A percentile compares a stretch with the other conserved stretches of the same genome.
phyloP scores from a whole-genome alignment of 768 basidiomycete species.

The Lentinula edodes region DNA sequence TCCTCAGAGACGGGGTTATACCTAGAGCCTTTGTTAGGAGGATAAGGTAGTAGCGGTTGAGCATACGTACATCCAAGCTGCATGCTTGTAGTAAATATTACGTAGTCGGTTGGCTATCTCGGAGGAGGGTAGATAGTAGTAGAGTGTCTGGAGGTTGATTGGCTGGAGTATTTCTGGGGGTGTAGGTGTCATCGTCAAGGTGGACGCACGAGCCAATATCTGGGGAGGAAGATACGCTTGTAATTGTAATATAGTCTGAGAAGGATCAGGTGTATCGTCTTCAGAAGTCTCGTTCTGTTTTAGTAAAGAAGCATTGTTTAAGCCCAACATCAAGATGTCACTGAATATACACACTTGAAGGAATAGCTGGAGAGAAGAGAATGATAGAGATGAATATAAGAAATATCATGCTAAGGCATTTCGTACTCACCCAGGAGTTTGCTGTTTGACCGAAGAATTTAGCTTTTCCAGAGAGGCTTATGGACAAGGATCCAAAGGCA shows the following conservation, averaged over 20 bases:
- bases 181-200: slow-evolving; percentile 54
- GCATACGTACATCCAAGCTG: slow-evolving; percentile 61
- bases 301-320: slow-evolving; percentile 1
- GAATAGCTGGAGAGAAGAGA: slow-evolving; percentile 48
- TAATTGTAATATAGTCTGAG: slow-evolving; percentile 37
- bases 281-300: slow-evolving; percentile 59
- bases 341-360: slow-evolving; percentile 47
- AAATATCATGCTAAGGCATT: background rate
- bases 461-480: slow-evolving; percentile 64
- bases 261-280: slow-evolving; percentile 46
- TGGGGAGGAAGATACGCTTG: slow-evolving; percentile 55
- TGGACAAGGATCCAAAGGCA: slow-evolving; percentile 76
- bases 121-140: slow-evolving; percentile 64
- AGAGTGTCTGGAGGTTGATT: slow-evolving; percentile 50
- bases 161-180: slow-evolving; percentile 30
- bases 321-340: background rate
- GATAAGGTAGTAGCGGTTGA: background rate
- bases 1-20: slow-evolving; percentile 62
- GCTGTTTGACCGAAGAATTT: slow-evolving; percentile 76
- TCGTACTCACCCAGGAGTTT: slow-evolving; percentile 61
- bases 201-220: slow-evolving; percentile 57
- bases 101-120: slow-evolving; percentile 58
- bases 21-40: slow-evolving; percentile 28
- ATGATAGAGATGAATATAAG: slow-evolving; percentile 7
- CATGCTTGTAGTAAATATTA: slow-evolving; percentile 56